A percentile compares a stretch with the other conserved stretches of the same genome.
Evolutionary conservation across 345 rosid genomes (phyloP).

Genomic region (Eucalyptus curtisii): DNA sequence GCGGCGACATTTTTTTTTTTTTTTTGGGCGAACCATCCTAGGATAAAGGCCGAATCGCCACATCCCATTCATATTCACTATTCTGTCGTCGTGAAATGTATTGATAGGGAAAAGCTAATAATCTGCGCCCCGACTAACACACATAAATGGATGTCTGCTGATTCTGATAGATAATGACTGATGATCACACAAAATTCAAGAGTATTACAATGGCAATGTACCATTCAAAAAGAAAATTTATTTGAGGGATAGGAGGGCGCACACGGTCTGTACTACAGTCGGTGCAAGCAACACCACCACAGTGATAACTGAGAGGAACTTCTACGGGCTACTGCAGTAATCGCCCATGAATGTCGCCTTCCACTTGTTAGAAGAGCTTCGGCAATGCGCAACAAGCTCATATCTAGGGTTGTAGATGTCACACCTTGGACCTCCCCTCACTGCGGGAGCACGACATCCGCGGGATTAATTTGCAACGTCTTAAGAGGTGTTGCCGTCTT

Average conservation of each 20-base stretch:
- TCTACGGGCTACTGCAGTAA: not conserved
- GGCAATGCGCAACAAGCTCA: not conserved
- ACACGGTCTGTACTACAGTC: not conserved
- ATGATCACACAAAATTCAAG: not conserved
- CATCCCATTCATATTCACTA: not conserved
- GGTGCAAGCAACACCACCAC: not conserved
- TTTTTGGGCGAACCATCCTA: not conserved
- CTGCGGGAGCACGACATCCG: no score
- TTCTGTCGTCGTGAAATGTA: not conserved
- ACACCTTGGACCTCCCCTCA: no score
- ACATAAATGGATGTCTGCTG: not conserved
- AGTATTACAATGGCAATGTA: not conserved
- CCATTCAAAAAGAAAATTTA: not conserved
- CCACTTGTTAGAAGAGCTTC: not conserved
- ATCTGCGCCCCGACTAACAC: not conserved
- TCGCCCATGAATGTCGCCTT: not conserved
- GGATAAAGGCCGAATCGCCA: not conserved
- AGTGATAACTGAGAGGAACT: not conserved
- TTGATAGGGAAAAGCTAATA: not conserved
- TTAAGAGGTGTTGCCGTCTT: fast-evolving
- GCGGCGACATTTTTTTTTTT: not conserved
- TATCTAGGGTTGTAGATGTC: no score
- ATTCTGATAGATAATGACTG: not conserved
- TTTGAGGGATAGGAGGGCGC: not conserved
- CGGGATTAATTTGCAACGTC: no score